A percentile compares a stretch with the other conserved stretches of the same genome.
Conservation (phyloP, 306 rosid species). For the Lathyrus oleraceus region DNA sequence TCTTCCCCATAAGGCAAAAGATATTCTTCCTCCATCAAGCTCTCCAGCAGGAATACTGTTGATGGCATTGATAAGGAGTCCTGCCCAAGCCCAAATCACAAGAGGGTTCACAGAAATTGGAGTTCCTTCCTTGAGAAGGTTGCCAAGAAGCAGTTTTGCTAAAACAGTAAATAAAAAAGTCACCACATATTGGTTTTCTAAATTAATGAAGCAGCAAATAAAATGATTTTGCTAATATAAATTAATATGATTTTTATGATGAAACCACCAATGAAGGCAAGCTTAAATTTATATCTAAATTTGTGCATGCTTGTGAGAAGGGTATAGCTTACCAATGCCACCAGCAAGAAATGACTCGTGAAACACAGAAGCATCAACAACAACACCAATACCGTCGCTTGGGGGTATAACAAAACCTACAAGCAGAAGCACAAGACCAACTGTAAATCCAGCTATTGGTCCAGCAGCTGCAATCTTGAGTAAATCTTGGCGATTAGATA, state of each 20-base stretch:
- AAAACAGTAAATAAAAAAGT: slow-evolving; percentile 31
- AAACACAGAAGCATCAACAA: slow-evolving; percentile 87
- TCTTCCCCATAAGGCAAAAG: slow-evolving; percentile 96
- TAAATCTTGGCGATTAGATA: slow-evolving; percentile 87
- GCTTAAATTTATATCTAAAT: neutral
- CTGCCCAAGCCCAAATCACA: slow-evolving; percentile 99
- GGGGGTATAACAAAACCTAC: slow-evolving; percentile 90
- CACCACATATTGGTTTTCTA: slow-evolving; percentile 21
- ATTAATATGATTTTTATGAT: neutral
- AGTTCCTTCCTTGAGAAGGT: slow-evolving; percentile 82
- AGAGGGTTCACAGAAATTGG: slow-evolving; percentile 90
- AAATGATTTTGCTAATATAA: neutral
- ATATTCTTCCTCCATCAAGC: slow-evolving; percentile 93
- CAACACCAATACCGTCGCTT: slow-evolving; percentile 79
- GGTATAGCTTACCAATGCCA: slow-evolving; percentile 71
- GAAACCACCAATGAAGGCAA: slow-evolving; percentile 30
- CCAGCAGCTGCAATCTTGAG: slow-evolving; percentile 94
- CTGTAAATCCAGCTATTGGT: slow-evolving; percentile 86
- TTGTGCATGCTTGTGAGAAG: too few relatives aligned
- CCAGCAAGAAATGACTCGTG: slow-evolving; percentile 96
- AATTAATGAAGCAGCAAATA: slow-evolving; percentile 30
- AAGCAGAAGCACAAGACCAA: slow-evolving; percentile 80
- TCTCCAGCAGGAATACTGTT: slow-evolving; percentile 99
- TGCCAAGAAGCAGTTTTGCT: slow-evolving; percentile 93
- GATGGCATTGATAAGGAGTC: slow-evolving; percentile 95